A percentile compares a stretch with the other conserved stretches of the same genome.
These are phyloP conservation scores for Globisporangium alternatum DNA, from an alignment of 352 stramenopile genomes.

Conservation along the genomic window DNA sequence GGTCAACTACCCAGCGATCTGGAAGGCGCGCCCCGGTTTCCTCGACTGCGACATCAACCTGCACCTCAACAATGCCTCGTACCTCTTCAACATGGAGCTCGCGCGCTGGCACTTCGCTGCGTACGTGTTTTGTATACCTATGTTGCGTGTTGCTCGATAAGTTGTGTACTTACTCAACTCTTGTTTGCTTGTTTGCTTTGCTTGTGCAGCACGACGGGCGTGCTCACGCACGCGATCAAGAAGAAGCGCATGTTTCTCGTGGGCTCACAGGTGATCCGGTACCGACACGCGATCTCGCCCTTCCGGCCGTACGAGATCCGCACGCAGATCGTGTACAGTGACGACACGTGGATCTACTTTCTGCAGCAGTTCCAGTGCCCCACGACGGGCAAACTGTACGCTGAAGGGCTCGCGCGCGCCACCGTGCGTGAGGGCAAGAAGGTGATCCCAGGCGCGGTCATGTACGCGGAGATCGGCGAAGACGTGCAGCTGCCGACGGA, in stretches of 20 bases:
- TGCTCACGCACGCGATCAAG: constrained; percentile 58
- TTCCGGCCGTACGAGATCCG: constrained; percentile 65
- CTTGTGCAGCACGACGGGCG: constrained; percentile 34
- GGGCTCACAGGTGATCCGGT: constrained; percentile 58
- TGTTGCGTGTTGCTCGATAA: background rate
- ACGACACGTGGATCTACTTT: constrained; percentile 67
- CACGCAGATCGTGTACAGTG: constrained; percentile 47
- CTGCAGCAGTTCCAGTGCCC: constrained; percentile 58
- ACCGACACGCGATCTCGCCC: constrained; percentile 47
- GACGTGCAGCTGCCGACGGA: constrained; percentile 17
- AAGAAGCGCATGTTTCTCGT: constrained; percentile 60
- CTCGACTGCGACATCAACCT: constrained; percentile 85
- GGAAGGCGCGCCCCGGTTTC: constrained; percentile 56
- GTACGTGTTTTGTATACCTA: constrained; percentile 27
- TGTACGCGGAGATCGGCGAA: constrained; percentile 29
- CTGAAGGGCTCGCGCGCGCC: constrained; percentile 43
- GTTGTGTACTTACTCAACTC: background rate
- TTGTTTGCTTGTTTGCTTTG: constrained; percentile 2
- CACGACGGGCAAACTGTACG: constrained; percentile 44
- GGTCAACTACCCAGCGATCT: constrained; percentile 64
- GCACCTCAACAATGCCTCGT: constrained; percentile 85
- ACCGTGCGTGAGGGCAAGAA: constrained; percentile 28
- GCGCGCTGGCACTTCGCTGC: constrained; percentile 79
- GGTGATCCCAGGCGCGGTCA: too few relatives aligned
- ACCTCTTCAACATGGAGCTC: constrained; percentile 84